Evolutionary conservation across 345 rosid species (phyloP).

Genomic region (Eucalyptus viminalis): DNA sequence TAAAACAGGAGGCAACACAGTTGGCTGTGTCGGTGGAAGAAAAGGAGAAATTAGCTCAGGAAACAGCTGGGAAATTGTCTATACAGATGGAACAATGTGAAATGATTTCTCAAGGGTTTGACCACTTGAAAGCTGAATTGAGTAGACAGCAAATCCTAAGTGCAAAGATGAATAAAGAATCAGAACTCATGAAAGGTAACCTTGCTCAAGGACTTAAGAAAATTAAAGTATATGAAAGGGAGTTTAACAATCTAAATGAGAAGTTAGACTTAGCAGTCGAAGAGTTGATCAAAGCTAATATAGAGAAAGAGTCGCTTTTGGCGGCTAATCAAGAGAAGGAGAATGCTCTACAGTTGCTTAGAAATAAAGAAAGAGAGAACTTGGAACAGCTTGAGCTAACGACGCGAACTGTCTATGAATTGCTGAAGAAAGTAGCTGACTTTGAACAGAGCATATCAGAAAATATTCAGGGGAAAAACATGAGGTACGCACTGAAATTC

Average conservation of each 20-base stretch:
- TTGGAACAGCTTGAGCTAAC: slow-evolving; percentile 28
- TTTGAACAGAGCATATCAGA: slow-evolving; percentile 32
- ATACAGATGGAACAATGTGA: slow-evolving; percentile 25
- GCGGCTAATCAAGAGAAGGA: slow-evolving; percentile 10
- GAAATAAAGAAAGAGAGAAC: slow-evolving; percentile 29
- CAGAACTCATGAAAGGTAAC: slow-evolving; percentile 3
- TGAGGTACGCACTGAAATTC: slow-evolving; percentile 32
- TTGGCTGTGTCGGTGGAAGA: slow-evolving; percentile 18
- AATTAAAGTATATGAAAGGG: slow-evolving; percentile 10
- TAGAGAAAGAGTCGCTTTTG: slow-evolving; percentile 29
- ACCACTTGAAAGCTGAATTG: slow-evolving; percentile 12
- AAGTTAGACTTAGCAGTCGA: slow-evolving; percentile 16
- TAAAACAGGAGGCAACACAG: slow-evolving; percentile 18
- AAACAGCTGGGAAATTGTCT: slow-evolving; percentile 20
- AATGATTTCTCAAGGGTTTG: slow-evolving; percentile 24
- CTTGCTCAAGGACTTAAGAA: slow-evolving; percentile 22
- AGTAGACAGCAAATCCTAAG: slow-evolving; percentile 17
- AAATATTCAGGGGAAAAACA: slow-evolving; percentile 16
- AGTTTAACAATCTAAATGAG: slow-evolving; percentile 13
- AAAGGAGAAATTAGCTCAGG: slow-evolving; percentile 30
- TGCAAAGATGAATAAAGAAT: slow-evolving; percentile 16
- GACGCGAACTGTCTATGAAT: slow-evolving; percentile 6
- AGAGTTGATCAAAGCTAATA: slow-evolving; percentile 12
- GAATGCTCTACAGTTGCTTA: slow-evolving; percentile 5
- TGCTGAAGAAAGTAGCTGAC: slow-evolving; percentile 15